Conservation (phyloP, 2,329 filamentous ascomycete genomes). For the Capronia coronata region DNA sequence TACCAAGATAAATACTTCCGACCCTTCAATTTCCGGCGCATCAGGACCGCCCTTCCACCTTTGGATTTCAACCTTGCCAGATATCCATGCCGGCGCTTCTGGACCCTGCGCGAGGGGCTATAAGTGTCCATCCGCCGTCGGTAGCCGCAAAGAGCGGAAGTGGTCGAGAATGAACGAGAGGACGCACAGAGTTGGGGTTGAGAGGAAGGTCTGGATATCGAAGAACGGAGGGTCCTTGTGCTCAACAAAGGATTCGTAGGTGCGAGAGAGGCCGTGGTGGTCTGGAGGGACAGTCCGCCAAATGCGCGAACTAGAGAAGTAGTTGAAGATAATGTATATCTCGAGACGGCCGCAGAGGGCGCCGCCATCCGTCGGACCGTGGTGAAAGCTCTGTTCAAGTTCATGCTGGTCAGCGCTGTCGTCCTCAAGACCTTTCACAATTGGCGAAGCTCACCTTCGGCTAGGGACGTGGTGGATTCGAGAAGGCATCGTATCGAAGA, state of each 20-base stretch:
- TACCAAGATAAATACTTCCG: conserved; percentile 49
- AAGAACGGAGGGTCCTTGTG: conserved; percentile 4
- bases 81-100: conserved; percentile 58
- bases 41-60: conserved; percentile 50
- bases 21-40: conserved; percentile 49
- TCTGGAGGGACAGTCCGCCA: conserved; percentile 14
- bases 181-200: not conserved
- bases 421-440: not conserved
- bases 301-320: conserved; percentile 17
- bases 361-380: conserved; percentile 19
- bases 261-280: conserved; percentile 1
- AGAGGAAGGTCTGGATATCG: not conserved
- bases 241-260: conserved; percentile 3
- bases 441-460: conserved; percentile 18
- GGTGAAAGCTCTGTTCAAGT: conserved; percentile 21
- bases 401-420: not conserved
- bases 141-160: conserved; percentile 38
- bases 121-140: conserved; percentile 49
- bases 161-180: conserved; percentile 39
- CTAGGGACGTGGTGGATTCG: conserved; percentile 21
- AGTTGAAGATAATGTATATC: conserved; percentile 6
- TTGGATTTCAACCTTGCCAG: conserved; percentile 47
- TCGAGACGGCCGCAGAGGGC: not conserved
- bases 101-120: conserved; percentile 53
- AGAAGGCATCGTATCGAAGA: conserved; percentile 29